Evolutionary conservation across 352 stramenopile species (phyloP), one percentile per base, ranked within the genome.

Genomic region (Aphanomyces stellatus): DNA sequence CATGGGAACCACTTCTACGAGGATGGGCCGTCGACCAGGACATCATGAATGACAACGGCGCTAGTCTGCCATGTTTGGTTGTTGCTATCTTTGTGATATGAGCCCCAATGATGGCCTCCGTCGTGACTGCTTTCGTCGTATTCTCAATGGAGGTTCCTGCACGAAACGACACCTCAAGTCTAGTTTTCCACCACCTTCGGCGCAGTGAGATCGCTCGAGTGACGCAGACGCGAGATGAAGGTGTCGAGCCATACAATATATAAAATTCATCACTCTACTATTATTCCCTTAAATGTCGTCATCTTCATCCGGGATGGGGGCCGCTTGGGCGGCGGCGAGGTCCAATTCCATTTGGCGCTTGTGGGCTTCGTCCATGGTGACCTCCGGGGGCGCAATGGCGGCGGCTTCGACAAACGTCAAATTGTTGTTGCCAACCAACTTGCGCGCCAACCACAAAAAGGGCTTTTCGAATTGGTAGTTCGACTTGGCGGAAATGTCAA

Each of bases 381-480:
- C 96, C 78, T 99, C 97, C 73, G 97, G 96, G 68, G 96, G 96
- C 60, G 88, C 86, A 75, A 99, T 85, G 11, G 96, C 97, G 49
- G 95, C 95, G 24, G 96, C 95, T 81, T 99, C 97, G 22, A 99
- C 96, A 73, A 99, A 99, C 53, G 95, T 95, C 77, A 99, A 77
- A 76, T 97, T 96, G 80, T 98, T 97, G 82, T 99, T 93, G 59
- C 88, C 96, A 53, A 95, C 89, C 73, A 99, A 88, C 87, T 99
- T 99, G 72, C 97, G 93, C 24, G 97, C 97, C 33, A 99, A 84
- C 97, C 97, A 99, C 65, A 99, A 83, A 85, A 99, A 99, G 51
- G 97, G 97, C 88, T 99, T 99, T 85, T 99, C 97, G 77, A 99
- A 99, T 88, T 99, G 99, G 88, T 99, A 99, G 88, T 99, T 99